Base-by-base conservation (phyloP, 2,329 filamentous ascomycete species). In the Pseudogymnoascus sp. region DNA sequence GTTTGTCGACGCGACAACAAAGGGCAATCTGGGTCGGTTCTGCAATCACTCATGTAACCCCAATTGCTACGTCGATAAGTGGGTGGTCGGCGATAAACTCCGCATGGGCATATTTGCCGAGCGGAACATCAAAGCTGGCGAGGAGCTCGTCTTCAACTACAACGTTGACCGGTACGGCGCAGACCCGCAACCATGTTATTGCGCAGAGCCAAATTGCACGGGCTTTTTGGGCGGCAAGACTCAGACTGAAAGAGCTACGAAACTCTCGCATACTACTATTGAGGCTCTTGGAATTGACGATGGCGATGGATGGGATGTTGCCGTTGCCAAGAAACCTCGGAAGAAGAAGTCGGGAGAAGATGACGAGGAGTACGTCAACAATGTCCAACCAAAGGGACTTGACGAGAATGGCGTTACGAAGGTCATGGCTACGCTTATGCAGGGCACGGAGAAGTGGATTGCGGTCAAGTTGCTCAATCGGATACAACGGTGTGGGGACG, bases 381-480 rank as follows among this genome's bases (percentile, higher is more conserved):
- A 91, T 74, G 83, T 96, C 65, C 85, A 93, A 74, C 87, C 90
- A 61, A 90, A 87, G 71, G 86, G 84, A 59, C 83, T 97, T 65
- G 87, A 91, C 68, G 90, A 95, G 71, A 85, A 89, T 64, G 91
- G 89, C 66, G 91, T 96, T 65, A 91, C 89, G 71, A 96, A 96
- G 77, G 91, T 97, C 75, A 96, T 97, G 91, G 93, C 93, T 24
- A 89, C 92, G 61, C 85, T 99, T 64, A 93, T 96, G 86, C 93
- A 97, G 75, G 96, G 91, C 82, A 96, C 96, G 77, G 95, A 99
- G 81, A 97, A 97, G 77, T 99, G 95, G 95, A 97, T 99, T 75
- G 92, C 91, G 2, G 92, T 97, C 77, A 98, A 98, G 77, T 81
- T 99, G 63, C 84, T 99, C 65, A 84, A 88, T 68, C 93, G 95